These are phyloP conservation scores for Candida silvatica DNA, from an alignment of 805 yeast genomes.

Conservation along the genomic window DNA sequence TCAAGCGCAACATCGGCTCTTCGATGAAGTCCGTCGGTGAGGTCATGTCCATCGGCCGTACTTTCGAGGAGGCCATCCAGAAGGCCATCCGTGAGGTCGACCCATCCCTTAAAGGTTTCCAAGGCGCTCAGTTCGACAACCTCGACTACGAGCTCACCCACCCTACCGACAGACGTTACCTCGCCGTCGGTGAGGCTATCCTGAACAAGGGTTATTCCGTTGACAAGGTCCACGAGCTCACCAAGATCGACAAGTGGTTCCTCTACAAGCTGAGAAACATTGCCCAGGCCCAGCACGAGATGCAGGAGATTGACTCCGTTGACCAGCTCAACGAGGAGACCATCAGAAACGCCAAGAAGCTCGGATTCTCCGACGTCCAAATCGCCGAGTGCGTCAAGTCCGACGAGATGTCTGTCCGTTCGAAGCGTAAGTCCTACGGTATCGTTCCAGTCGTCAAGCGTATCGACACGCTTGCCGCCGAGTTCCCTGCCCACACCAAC, in stretches of 20 bases:
- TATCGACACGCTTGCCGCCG: slow-evolving; percentile 97
- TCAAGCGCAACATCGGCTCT: slow-evolving; percentile 86
- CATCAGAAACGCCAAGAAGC: slow-evolving; percentile 74
- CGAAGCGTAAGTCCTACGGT: slow-evolving; percentile 68
- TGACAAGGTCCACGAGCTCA: slow-evolving; percentile 83
- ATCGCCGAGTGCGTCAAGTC: slow-evolving; percentile 70
- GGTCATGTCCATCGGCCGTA: slow-evolving; percentile 98
- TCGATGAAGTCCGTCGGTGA: slow-evolving; percentile 99
- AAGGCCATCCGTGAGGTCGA: slow-evolving; percentile 96
- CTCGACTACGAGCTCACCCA: slow-evolving; percentile 69
- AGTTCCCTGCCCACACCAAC: slow-evolving; percentile 96
- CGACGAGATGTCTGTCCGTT: slow-evolving; percentile 75
- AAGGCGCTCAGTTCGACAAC: slow-evolving; percentile 72
- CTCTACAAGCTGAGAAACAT: slow-evolving; percentile 87
- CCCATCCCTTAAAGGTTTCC: slow-evolving; percentile 85
- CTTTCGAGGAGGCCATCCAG: slow-evolving; percentile 94
- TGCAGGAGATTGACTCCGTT: slow-evolving; percentile 57
- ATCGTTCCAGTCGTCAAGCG: slow-evolving; percentile 91
- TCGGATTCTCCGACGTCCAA: slow-evolving; percentile 94
- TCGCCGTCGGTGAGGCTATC: slow-evolving; percentile 97
- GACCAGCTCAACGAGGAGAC: slow-evolving; percentile 57
- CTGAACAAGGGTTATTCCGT: slow-evolving; percentile 86
- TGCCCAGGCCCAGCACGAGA: slow-evolving; percentile 77
- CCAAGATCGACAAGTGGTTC: slow-evolving; percentile 96
- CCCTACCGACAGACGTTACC: slow-evolving; percentile 95